phyloP scores from a whole-genome alignment of 108 stramenopile species.

The Nitzschia palea region DNA sequence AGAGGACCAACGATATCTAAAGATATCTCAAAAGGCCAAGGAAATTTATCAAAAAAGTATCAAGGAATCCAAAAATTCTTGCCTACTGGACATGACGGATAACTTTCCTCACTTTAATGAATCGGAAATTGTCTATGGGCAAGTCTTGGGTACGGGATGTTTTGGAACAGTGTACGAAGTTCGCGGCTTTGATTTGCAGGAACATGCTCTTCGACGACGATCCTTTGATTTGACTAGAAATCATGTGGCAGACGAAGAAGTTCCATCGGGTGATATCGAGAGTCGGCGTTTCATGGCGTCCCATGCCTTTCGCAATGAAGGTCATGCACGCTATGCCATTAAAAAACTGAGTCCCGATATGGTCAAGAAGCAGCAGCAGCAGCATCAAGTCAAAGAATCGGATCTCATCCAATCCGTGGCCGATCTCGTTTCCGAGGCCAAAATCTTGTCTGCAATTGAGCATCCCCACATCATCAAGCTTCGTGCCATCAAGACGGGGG shows the following conservation, averaged over 20 bases:
- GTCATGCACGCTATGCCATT: constrained; percentile 58
- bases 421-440: constrained; percentile 63
- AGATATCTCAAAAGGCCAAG: constrained; percentile 1
- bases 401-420: constrained; percentile 42
- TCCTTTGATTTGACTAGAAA: constrained; percentile 1
- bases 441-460: constrained; percentile 45
- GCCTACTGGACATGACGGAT: constrained; percentile 17
- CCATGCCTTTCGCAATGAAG: constrained; percentile 48
- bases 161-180: constrained; percentile 68
- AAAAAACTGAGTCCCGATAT: constrained; percentile 32
- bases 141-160: constrained; percentile 61
- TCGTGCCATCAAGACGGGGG: constrained; percentile 34
- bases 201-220: not conserved
- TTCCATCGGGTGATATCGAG: constrained; percentile 21
- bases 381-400: not conserved
- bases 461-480: constrained; percentile 78
- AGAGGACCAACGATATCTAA: too few species aligned
- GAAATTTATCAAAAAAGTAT: not conserved
- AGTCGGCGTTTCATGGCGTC: constrained; percentile 53
- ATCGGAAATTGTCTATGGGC: constrained; percentile 44
- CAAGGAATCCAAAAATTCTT: not conserved
- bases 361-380: not conserved
- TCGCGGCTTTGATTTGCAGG: constrained; percentile 16
- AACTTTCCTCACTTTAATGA: constrained; percentile 31
- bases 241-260: constrained; percentile 13